Base-by-base conservation (phyloP, 2,329 filamentous ascomycete genomes). In the Nemania sp. region DNA sequence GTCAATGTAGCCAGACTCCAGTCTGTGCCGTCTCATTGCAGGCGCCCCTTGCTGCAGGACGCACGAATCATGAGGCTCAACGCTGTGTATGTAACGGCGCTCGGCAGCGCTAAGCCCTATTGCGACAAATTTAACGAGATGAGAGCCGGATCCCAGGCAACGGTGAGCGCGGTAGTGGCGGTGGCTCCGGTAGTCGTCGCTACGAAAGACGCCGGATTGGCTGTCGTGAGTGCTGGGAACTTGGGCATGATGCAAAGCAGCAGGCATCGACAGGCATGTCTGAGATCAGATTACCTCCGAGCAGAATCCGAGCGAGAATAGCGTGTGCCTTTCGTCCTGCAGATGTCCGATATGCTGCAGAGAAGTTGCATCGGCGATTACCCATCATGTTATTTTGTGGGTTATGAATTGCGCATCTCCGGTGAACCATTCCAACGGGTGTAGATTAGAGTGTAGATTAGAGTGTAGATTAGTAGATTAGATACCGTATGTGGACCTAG, bases 121-220 rank as follows among this genome's bases (percentile, higher is more conserved):
- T 70, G 61, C 66, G 70, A 70, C 66, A 73, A 71, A 61, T 69
- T 73, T 72, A 66, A 72, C 72, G 71, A 73, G 61, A 54, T 22
- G 50, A 49, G 50, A 61, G 58, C 49, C 44, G 34, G 37, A 36
- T 24, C 28, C 30, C 12, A 23, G 49, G 28, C 30, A 14, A 30
- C 19, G 23, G 24, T 20, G 39, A 23, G 40, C 36, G 56, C 41
- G 19, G 43, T 34, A 45, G 44, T 44, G 23, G 8, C 34, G 24
- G 45, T 42, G 51, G 51, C 34, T 30, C 43, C 45, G 44, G 56
- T 56, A 50, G 58, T 49, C 37, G 48, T 64, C 60, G 58, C 61
- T 59, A 62, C 47, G 48, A 26, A 51, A 52, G 52, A 17, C 42
- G 26, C 33, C 48, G 42, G 19, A 60, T 60, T 60, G 57, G 57